Percentiles rank a stretch among this genome's conserved stretches.
phyloP scores from a whole-genome alignment of 2,329 filamentous ascomycete genomes.

The Aphanoascus verrucosus region DNA sequence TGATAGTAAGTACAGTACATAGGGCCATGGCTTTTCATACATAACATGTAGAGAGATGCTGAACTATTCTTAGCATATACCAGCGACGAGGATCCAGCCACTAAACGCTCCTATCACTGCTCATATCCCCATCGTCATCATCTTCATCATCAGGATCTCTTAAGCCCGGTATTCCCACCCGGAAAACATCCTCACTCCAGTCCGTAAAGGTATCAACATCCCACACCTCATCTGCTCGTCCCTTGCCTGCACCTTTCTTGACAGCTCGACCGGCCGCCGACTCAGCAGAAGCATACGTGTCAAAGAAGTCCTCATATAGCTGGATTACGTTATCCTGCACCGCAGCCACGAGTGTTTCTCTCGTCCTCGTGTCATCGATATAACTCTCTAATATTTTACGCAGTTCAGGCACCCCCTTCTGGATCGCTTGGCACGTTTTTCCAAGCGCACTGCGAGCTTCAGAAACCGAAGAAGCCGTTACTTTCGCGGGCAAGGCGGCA shows the following conservation, averaged over 20 bases:
- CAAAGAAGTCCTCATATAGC: constrained; percentile 55
- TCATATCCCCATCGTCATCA: constrained; percentile 3
- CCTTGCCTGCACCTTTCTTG: constrained; percentile 27
- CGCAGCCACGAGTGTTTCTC: constrained; percentile 55
- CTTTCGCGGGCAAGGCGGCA: constrained; percentile 30
- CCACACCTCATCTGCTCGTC: constrained; percentile 54
- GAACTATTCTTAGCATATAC: too few relatives aligned
- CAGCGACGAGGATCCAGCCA: neutral
- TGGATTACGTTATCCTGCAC: constrained; percentile 54
- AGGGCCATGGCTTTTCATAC: too few relatives aligned
- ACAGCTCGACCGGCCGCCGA: constrained; percentile 19
- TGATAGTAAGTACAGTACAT: too few relatives aligned
- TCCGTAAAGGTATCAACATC: constrained; percentile 54
- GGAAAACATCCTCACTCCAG: constrained; percentile 51
- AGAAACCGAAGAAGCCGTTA: constrained; percentile 1
- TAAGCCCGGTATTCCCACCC: constrained; percentile 38
- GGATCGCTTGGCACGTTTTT: constrained; percentile 44
- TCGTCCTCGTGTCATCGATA: constrained; percentile 53
- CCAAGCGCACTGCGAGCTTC: constrained; percentile 29
- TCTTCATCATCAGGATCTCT: constrained; percentile 13
- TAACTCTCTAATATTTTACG: constrained; percentile 50
- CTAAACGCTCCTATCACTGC: constrained; percentile 1
- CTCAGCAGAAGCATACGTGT: constrained; percentile 38
- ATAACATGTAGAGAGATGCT: too few relatives aligned
- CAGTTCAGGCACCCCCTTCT: constrained; percentile 48